These are phyloP conservation scores for Tetratostichococcus sp. DNA, from an alignment of 139 green algal species.

Conservation along the genomic window DNA sequence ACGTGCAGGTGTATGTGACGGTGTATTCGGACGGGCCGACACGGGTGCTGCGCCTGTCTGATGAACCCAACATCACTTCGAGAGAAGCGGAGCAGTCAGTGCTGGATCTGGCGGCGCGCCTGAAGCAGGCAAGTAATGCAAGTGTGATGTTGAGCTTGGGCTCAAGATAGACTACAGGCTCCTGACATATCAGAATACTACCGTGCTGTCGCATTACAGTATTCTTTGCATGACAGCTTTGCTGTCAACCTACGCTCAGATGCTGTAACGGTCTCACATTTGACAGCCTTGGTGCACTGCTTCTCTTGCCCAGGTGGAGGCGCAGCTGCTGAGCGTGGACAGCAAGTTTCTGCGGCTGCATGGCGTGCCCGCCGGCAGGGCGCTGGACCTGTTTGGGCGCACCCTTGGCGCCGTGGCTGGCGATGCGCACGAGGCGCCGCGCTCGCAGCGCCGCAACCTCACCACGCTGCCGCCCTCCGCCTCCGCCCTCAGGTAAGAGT, in stretches of 20 bases:
- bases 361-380: slow-evolving; percentile 19
- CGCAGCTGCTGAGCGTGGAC: slow-evolving; percentile 39
- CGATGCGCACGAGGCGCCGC: not conserved
- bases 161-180: no score
- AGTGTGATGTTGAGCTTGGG: not conserved
- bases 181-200: no score
- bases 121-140: slow-evolving; percentile 44
- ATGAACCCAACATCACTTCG: slow-evolving; percentile 45
- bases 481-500: not conserved
- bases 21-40: slow-evolving; percentile 85
- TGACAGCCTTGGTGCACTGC: no score
- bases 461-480: slow-evolving; percentile 21
- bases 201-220: no score
- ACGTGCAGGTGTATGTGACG: slow-evolving; percentile 67
- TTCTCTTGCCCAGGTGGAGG: slow-evolving; percentile 39
- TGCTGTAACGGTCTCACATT: no score
- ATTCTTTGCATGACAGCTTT: no score
- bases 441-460: slow-evolving; percentile 1
- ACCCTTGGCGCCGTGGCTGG: not conserved
- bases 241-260: no score
- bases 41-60: slow-evolving; percentile 76
- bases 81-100: slow-evolving; percentile 54
- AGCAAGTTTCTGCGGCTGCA: slow-evolving; percentile 36
- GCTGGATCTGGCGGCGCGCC: slow-evolving; percentile 48
- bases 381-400: slow-evolving; percentile 49